Percentiles rank a stretch among this genome's conserved stretches.
These are phyloP conservation scores for Plectosphaerella plurivora DNA, from an alignment of 2,329 filamentous ascomycete genomes.

Conservation along the genomic window DNA sequence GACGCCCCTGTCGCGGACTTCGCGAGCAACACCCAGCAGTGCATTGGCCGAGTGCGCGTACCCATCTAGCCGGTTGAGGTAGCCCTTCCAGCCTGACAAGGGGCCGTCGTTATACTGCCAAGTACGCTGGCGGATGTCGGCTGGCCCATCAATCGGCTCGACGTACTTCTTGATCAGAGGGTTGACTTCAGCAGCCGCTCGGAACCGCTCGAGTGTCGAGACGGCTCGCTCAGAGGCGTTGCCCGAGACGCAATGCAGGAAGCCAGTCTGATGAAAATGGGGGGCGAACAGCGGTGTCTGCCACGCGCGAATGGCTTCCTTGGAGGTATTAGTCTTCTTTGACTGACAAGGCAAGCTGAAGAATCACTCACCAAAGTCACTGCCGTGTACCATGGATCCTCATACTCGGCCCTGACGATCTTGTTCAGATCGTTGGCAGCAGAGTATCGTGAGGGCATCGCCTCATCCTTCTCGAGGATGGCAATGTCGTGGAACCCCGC, in stretches of 20 bases:
- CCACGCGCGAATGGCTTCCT: conserved; percentile 50
- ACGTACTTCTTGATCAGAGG: conserved; percentile 12
- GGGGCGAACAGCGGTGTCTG: conserved; percentile 46
- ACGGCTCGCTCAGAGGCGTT: conserved; percentile 41
- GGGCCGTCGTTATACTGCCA: conserved; percentile 44
- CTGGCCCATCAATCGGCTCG: not conserved
- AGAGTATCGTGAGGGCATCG: conserved; percentile 40
- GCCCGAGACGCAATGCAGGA: conserved; percentile 43
- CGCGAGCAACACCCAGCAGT: conserved; percentile 39
- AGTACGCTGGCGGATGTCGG: conserved; percentile 36
- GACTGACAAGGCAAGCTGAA: not conserved
- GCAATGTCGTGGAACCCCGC: conserved; percentile 41
- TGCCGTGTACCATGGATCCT: conserved; percentile 51
- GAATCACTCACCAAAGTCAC: conserved; percentile 40
- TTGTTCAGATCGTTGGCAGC: conserved; percentile 59
- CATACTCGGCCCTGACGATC: conserved; percentile 55
- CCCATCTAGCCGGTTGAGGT: conserved; percentile 52
- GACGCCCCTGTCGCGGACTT: conserved; percentile 30
- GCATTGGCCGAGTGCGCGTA: conserved; percentile 53
- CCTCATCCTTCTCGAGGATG: conserved; percentile 36
- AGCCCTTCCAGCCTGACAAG: conserved; percentile 51
- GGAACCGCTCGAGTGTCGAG: conserved; percentile 37
- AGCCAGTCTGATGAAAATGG: conserved; percentile 37
- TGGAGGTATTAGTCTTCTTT: conserved; percentile 5
- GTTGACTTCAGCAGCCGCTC: conserved; percentile 12